Conservation (phyloP, 2,329 filamentous ascomycete species). For the Sarocladium oryzae region DNA sequence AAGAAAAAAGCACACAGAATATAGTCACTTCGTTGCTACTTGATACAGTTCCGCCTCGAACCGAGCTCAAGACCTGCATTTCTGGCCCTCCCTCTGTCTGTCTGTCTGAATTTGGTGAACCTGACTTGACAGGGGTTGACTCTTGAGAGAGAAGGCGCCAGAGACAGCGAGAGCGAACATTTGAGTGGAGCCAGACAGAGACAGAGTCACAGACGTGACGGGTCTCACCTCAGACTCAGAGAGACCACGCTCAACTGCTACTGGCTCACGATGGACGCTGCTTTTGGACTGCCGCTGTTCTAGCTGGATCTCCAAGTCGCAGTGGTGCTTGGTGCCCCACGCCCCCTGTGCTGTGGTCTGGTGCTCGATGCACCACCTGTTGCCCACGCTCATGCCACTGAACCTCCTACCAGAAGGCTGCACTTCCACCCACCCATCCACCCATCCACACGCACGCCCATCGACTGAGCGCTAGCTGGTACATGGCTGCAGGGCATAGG, state of each 20-base stretch:
- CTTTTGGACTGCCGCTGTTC: neutral
- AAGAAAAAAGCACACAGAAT: neutral
- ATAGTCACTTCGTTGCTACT: neutral
- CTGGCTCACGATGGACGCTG: constrained; percentile 3
- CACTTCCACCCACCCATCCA: neutral
- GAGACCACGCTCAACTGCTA: neutral
- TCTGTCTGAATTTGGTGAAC: neutral
- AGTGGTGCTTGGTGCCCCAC: neutral
- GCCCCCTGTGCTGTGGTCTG: neutral
- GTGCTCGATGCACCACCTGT: constrained; percentile 1
- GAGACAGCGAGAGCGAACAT: neutral
- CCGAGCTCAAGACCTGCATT: neutral
- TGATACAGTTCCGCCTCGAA: neutral
- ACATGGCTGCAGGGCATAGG: constrained; percentile 6
- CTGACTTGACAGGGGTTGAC: neutral
- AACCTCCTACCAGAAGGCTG: neutral
- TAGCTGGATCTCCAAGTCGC: no score
- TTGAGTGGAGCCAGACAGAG: constrained; percentile 1
- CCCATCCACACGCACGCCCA: neutral
- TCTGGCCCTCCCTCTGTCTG: neutral
- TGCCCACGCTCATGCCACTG: constrained; percentile 4
- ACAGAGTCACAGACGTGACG: constrained; percentile 7
- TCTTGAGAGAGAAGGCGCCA: neutral
- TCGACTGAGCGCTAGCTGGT: neutral
- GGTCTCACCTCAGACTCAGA: constrained; percentile 8